phyloP scores from a whole-genome alignment of 352 stramenopile species.

The Globisporangium paroecandrum region DNA sequence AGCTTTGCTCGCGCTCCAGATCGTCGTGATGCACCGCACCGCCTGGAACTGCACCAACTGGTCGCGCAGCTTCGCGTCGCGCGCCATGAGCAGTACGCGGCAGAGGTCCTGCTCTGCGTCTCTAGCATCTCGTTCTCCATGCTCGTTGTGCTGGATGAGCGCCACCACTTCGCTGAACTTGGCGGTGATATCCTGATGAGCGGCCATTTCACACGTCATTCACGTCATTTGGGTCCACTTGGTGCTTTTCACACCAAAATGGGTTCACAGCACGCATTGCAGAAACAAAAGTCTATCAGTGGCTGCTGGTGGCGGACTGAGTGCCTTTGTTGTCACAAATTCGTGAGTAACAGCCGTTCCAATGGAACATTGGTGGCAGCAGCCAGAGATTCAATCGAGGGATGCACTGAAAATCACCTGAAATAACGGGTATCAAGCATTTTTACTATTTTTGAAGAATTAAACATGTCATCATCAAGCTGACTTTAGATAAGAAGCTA shows the following conservation, averaged over 20 bases:
- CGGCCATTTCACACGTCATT: neutral
- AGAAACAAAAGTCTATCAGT: neutral
- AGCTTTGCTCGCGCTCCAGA: slow-evolving; percentile 25
- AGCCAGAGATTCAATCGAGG: neutral
- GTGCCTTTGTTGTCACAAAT: neutral
- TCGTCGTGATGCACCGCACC: slow-evolving; percentile 39
- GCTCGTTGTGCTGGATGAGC: slow-evolving; percentile 51
- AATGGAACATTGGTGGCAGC: slow-evolving; percentile 2
- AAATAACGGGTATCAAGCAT: too few species aligned
- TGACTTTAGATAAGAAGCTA: too few species aligned
- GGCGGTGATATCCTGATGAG: neutral
- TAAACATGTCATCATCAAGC: too few species aligned
- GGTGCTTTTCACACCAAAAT: neutral
- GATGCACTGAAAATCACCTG: neutral
- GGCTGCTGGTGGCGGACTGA: neutral
- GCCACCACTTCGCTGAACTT: slow-evolving; percentile 56
- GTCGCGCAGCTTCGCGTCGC: slow-evolving; percentile 44
- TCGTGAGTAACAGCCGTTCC: neutral
- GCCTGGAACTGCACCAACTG: slow-evolving; percentile 59
- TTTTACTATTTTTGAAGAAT: too few species aligned
- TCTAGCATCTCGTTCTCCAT: slow-evolving; percentile 25
- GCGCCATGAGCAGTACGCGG: slow-evolving; percentile 53
- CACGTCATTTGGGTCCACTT: neutral
- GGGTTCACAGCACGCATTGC: slow-evolving; percentile 2
- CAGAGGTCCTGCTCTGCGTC: slow-evolving; percentile 52